Evolutionary conservation across 1,284 basidiomycete species (phyloP), one percentile per base, ranked within the genome.

Genomic region (Papiliotrema fonsecae): DNA sequence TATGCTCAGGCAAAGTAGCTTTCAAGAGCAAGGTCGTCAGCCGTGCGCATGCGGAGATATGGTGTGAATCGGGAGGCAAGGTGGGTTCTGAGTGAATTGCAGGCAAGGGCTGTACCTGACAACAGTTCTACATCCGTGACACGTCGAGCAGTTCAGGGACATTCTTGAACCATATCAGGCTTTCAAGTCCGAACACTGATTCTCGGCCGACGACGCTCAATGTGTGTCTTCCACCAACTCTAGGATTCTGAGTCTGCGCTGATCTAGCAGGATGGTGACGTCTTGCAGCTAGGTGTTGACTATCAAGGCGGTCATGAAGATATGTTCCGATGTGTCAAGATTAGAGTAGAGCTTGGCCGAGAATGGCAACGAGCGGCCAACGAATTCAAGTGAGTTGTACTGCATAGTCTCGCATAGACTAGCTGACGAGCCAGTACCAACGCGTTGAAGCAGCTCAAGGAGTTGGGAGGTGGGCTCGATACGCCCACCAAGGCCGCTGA

Each of bases 241-340:
- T 14, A n/a, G 25, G 21, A 28, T 11, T 6, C 16, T 48, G 19
- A 26, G 35, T 22, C 27, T 2, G 16, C 18, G 14, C 34, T 35
- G 19, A 52, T 19, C 2, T n/a, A 14, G n/a, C 39, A 71, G 67
- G 94, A 97, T 57, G 94, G 94, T 1, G 94, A 98, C 73, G 82
- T 97, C 16, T 76, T 98, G 6, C 94, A 98, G 74, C 82, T 97
- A 1, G 94, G 94, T 1, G 92, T 98, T 27, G 96, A 98, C 70
- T 98, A 97, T 73, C 94, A 97, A 72, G 94, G 94, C 25, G 96
- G 94, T 0, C 84, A 88, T 4, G 93, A 98, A 75, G 93, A 97
- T 73, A 91, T 97, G 54, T 98, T 96, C 75, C 88, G 97, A 74
- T 92, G 88, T 57, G 91, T 98, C 55, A 97, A 97, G 80, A 96